phyloP scores from a whole-genome alignment of 257 asterid species.

The Solanum pennellii region DNA sequence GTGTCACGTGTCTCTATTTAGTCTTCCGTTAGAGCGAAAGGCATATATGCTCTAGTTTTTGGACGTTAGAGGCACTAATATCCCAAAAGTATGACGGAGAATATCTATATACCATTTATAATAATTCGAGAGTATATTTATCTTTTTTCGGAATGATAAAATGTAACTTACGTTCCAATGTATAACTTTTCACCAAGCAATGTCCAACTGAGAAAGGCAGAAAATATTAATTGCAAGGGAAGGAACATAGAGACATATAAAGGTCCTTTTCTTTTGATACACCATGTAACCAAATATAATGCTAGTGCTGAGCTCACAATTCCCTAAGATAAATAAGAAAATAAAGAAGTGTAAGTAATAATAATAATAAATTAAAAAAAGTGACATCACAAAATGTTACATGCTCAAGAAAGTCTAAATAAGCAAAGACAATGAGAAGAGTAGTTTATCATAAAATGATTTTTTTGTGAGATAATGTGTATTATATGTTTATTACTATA shows the following conservation, averaged over 20 bases:
- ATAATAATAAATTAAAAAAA: too few species aligned
- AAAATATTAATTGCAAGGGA: constrained; percentile 65
- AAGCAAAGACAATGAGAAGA: background rate
- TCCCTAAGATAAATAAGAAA: constrained; percentile 19
- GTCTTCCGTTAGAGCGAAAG: too few species aligned
- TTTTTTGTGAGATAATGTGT: too few species aligned
- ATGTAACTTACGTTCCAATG: constrained; percentile 45
- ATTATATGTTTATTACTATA: background rate
- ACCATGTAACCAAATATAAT: constrained; percentile 58
- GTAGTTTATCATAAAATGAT: background rate
- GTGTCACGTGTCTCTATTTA: accelerated
- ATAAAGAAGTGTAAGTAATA: background rate
- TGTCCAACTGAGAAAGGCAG: constrained; percentile 77
- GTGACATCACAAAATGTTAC: background rate
- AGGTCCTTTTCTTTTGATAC: constrained; percentile 68
- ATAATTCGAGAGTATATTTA: too few species aligned
- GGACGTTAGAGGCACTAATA: accelerated
- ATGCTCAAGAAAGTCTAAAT: background rate
- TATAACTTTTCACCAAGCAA: constrained; percentile 49
- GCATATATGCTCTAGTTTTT: too few species aligned
- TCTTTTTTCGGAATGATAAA: too few species aligned
- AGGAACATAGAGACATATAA: constrained; percentile 69
- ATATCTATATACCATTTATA: too few species aligned
- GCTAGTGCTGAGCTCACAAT: constrained; percentile 58
- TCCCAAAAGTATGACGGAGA: too few species aligned